Conservation (phyloP, 805 yeast genomes). For the Yamadazyma paraphyllophila region DNA sequence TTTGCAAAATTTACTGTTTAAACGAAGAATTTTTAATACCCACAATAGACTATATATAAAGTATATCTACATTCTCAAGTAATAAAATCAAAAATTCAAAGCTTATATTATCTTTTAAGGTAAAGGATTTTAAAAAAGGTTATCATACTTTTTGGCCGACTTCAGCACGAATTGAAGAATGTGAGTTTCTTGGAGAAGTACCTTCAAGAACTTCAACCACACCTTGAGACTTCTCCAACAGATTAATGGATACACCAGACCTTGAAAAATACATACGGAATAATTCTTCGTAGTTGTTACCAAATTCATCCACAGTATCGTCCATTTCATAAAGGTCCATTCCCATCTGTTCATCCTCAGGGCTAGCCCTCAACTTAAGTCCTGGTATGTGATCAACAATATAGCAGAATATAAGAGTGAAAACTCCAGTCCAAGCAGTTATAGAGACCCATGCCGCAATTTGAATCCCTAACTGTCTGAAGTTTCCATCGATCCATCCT, state of each 20-base stretch:
- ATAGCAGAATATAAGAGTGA: slow-evolving; percentile 44
- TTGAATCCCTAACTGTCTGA: slow-evolving; percentile 46
- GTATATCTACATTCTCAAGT: no score
- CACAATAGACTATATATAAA: no score
- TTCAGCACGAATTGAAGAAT: slow-evolving; percentile 11
- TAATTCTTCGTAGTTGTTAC: slow-evolving; percentile 30
- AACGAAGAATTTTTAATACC: no score
- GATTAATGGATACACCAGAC: slow-evolving; percentile 18
- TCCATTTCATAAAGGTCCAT: slow-evolving; percentile 51
- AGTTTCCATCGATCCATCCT: slow-evolving; percentile 48
- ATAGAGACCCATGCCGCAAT: slow-evolving; percentile 44
- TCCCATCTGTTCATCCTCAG: slow-evolving; percentile 50
- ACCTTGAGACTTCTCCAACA: slow-evolving; percentile 13
- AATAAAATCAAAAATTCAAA: no score
- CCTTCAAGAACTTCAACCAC: slow-evolving; percentile 20
- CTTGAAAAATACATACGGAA: slow-evolving; percentile 21
- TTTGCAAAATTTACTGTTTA: no score
- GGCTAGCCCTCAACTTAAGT: slow-evolving; percentile 41
- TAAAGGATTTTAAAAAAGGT: no score
- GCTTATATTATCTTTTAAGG: no score
- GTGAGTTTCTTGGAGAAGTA: slow-evolving; percentile 12
- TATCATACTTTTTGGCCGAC: slow-evolving; percentile 11
- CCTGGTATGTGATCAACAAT: slow-evolving; percentile 53
- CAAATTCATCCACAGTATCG: slow-evolving; percentile 43
- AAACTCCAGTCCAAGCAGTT: slow-evolving; percentile 44